phyloP scores from a whole-genome alignment of 225 moss, liverwort and hornwort genomes.

The Ulota crispa region DNA sequence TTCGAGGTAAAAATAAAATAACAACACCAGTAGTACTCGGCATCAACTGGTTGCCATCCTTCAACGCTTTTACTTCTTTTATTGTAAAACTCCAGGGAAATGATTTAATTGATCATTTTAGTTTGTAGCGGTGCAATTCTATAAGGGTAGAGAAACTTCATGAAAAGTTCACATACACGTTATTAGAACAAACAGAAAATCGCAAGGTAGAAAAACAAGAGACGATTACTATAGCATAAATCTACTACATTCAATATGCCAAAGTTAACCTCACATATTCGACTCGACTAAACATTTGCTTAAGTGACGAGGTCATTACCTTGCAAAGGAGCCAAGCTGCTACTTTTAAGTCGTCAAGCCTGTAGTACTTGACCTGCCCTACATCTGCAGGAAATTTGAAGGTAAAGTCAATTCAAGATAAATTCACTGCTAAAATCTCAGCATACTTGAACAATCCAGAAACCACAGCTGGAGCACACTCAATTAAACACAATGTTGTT shows the following conservation, averaged over 20 bases:
- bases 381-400: constrained; percentile 45
- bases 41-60: too few species aligned
- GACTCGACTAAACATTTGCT: constrained; percentile 2
- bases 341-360: constrained; percentile 68
- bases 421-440: not conserved
- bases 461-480: constrained; percentile 1
- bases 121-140: too few species aligned
- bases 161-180: too few species aligned
- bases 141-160: too few species aligned
- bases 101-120: too few species aligned
- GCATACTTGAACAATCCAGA: not conserved
- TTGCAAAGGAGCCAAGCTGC: constrained; percentile 75
- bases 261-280: not conserved
- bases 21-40: too few species aligned
- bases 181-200: too few species aligned
- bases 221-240: too few species aligned
- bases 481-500: not conserved
- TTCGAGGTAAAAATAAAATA: too few species aligned
- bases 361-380: constrained; percentile 55
- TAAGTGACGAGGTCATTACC: constrained; percentile 31
- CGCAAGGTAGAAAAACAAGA: too few species aligned
- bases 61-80: too few species aligned
- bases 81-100: too few species aligned
- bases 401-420: not conserved
- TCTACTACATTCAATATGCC: not conserved